phyloP scores from a whole-genome alignment of 2,329 filamentous ascomycete genomes.

The Aspergillus aculeatinus region DNA sequence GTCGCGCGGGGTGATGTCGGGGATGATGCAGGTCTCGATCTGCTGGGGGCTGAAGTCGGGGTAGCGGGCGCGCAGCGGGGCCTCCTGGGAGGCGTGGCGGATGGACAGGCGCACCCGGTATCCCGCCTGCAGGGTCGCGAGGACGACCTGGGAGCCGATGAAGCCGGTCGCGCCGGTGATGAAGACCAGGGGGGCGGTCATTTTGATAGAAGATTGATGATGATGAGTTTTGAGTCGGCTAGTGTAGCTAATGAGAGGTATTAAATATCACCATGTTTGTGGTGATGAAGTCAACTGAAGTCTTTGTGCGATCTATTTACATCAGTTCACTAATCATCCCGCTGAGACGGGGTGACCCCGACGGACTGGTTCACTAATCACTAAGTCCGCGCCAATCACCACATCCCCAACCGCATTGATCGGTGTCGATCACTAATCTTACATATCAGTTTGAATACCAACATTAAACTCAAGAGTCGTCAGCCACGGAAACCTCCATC shows the following conservation, averaged over 20 bases:
- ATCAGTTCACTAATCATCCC: not conserved
- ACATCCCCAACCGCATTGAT: not conserved
- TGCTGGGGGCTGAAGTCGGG: constrained; percentile 6
- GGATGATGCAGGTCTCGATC: constrained; percentile 17
- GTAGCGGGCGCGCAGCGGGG: constrained; percentile 9
- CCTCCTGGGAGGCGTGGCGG: constrained; percentile 16
- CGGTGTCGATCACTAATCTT: not conserved
- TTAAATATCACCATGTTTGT: not conserved
- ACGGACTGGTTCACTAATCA: not conserved
- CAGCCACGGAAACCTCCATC: too few species aligned
- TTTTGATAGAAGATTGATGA: not conserved
- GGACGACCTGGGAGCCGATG: constrained; percentile 20
- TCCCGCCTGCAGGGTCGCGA: constrained; percentile 15
- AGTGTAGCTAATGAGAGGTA: too few species aligned
- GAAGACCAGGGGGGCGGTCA: constrained; percentile 12
- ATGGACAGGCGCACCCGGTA: constrained; percentile 20
- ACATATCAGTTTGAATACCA: not conserved
- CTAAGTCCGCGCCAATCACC: not conserved
- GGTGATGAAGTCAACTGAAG: too few species aligned
- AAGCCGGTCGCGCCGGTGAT: constrained; percentile 27
- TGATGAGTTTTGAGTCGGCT: not conserved
- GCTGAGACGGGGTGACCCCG: not conserved
- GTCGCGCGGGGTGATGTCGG: constrained; percentile 16
- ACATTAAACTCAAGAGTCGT: not conserved
- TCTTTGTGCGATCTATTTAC: too few species aligned